These are phyloP conservation scores for Centaurea solstitialis DNA, from an alignment of 129 eudicot species.

Conservation along the genomic window DNA sequence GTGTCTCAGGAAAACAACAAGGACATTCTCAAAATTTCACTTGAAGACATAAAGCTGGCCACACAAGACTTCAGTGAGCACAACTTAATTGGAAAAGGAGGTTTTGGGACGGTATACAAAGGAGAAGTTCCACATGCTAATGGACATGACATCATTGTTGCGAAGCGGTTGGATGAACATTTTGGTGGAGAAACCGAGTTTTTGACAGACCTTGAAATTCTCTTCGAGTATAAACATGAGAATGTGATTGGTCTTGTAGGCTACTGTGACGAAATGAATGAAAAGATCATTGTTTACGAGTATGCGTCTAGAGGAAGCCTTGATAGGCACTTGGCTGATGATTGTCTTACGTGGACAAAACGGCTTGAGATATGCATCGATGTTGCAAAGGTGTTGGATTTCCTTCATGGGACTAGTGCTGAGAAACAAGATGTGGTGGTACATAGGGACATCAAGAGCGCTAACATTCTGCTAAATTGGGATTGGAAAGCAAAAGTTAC, in stretches of 20 bases:
- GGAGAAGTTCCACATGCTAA: not conserved
- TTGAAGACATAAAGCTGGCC: not conserved
- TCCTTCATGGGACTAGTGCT: not conserved
- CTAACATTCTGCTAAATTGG: not conserved
- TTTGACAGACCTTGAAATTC: not conserved
- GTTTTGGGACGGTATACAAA: not conserved
- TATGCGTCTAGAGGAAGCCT: not conserved
- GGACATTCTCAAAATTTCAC: not conserved
- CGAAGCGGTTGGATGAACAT: not conserved
- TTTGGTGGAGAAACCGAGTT: not conserved
- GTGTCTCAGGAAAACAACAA: not conserved
- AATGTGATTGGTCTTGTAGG: not conserved
- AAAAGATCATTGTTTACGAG: not conserved
- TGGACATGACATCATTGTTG: not conserved
- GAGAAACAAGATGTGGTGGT: not conserved
- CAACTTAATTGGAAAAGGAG: not conserved
- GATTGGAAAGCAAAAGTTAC: not conserved
- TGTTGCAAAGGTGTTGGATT: not conserved
- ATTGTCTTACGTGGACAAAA: not conserved
- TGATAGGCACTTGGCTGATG: not conserved
- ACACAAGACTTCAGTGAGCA: not conserved
- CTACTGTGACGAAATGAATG: not conserved
- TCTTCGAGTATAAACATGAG: not conserved
- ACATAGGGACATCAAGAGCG: not conserved
- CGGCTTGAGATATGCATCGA: not conserved